Conservation (phyloP, 345 rosid species). For the Zanthoxylum bungeanum region DNA sequence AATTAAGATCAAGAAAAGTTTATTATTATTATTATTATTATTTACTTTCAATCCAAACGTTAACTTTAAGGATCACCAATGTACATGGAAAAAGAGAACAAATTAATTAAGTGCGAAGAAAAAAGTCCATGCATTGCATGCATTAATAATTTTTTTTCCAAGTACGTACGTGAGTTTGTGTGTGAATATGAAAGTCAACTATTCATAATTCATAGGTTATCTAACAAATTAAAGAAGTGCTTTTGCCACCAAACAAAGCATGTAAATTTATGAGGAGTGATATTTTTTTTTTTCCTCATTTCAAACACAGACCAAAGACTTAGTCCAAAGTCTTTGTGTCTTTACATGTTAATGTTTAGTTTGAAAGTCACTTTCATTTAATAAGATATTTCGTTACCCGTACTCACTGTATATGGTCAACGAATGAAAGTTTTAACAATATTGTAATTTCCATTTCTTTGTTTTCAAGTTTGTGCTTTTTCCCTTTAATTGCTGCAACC, state of each 20-base stretch:
- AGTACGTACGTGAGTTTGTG: too few relatives aligned
- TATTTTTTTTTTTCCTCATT: neutral
- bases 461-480: neutral
- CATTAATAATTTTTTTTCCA: neutral
- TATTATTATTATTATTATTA: too few relatives aligned
- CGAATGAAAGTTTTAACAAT: neutral
- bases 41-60: neutral
- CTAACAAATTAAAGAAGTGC: neutral
- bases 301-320: too few relatives aligned
- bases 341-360: too few relatives aligned
- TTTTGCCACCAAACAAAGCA: neutral
- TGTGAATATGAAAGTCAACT: neutral
- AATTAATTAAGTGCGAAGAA: neutral
- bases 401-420: neutral
- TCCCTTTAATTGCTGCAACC: neutral
- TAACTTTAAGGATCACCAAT: neutral
- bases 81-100: neutral
- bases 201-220: neutral
- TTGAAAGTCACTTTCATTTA: too few relatives aligned
- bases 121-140: too few relatives aligned
- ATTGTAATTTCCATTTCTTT: too few relatives aligned
- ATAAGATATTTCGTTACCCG: too few relatives aligned
- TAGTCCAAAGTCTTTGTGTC: too few relatives aligned
- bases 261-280: too few relatives aligned
- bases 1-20: too few relatives aligned